phyloP scores from a whole-genome alignment of 225 moss, liverwort and hornwort genomes.

The Pseudisothecium myosuroides region DNA sequence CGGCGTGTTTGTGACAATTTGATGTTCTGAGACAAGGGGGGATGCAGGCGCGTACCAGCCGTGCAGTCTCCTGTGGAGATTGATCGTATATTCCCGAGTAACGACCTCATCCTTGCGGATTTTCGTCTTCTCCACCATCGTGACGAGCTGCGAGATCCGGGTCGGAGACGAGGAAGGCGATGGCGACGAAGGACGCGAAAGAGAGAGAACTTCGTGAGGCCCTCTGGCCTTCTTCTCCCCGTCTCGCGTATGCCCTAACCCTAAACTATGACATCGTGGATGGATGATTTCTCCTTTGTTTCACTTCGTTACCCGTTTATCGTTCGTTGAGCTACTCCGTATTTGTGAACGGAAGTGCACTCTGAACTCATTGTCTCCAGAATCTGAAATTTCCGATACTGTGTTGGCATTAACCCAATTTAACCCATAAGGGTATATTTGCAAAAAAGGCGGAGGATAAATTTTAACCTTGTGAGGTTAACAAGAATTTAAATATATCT shows the following conservation, averaged over 20 bases:
- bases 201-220: fast-evolving
- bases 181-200: neutral
- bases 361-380: neutral
- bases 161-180: neutral
- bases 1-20: neutral
- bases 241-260: neutral
- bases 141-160: neutral
- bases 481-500: neutral
- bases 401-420: neutral
- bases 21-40: too few relatives aligned
- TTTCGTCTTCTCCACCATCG: constrained; percentile 17
- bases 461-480: too few relatives aligned
- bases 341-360: neutral
- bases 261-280: neutral
- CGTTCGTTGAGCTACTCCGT: neutral
- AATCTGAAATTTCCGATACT: neutral
- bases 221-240: neutral
- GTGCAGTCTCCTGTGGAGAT: constrained; percentile 10
- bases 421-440: neutral
- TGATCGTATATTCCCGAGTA: constrained; percentile 3
- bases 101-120: constrained; percentile 17
- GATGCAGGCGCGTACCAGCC: neutral
- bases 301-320: neutral
- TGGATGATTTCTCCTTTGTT: neutral
- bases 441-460: neutral